Base-by-base conservation (phyloP, 495 filamentous ascomycete genomes). In the Acidiella bohemica region DNA sequence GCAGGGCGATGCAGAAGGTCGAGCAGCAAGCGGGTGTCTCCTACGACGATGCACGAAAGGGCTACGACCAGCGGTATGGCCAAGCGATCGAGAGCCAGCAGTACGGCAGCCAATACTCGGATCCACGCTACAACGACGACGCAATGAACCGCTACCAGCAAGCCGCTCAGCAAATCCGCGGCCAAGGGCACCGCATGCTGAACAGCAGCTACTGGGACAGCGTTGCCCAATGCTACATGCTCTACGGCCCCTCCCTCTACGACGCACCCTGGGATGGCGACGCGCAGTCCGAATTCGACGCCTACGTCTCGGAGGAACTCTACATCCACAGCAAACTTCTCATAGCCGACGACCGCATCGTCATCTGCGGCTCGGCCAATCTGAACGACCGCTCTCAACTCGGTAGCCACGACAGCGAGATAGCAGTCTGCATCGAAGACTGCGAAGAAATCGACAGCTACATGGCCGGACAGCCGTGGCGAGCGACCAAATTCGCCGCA, bases 241-340 rank as follows among this genome's bases (percentile, higher is more conserved):
- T 84, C 6, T 68, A 68, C 36, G 86, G 84, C 1, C 64, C 70
- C 19, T 78, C 87, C 46, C 76, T 96, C 44, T 73, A 75, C 40
- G 66, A 67, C 23, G 73, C 88, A 2, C 86, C 85, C 0, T 96
- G 88, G 88, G 66, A 78, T 19, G 50, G 54, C 18, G 81, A 79
- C 10, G 64, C 72, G 6, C 65, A 77, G 44, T 66, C 71, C 33
- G 88, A 96, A 56, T 73, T 96, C 22, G 67, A 88, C 57, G 82
- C 84, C 2, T 94, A 86, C 51, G 87, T 96, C 23, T 82, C 75
- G 30, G 88, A 96, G 57, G 81, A 93, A 60, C 76, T 96, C 17
- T 96, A 96, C 58, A 78, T 94, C 42, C 88, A 96, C 63, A 78
- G 78, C 51, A 96, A 96, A 67, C 72, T 94, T 25, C 72, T 94